Base-by-base conservation (phyloP, 1,139 yeast species). In the Zygosaccharomyces pseudobailii region DNA sequence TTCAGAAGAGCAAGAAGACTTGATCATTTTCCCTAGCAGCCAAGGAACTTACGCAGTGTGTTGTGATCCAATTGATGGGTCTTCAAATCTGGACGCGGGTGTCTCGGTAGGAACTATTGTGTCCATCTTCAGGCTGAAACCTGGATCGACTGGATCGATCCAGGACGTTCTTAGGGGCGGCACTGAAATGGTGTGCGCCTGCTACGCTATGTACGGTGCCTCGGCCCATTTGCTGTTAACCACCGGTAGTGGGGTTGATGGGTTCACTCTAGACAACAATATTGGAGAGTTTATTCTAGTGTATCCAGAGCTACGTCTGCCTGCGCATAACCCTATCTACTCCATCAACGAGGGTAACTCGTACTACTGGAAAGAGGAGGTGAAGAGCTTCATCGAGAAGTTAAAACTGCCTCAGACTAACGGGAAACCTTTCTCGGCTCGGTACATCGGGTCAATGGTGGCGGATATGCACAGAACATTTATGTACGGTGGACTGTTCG, bases 141-240 rank as follows among this genome's bases (percentile, higher is more conserved):
- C 84, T 8, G 84, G 80, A 54, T 84, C 95, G 27, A 71, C 76
- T 36, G 97, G 97, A 36, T 79, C 92, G 23, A 87, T 86, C 57
- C 82, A 82, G 62, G 98, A 92, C 62, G 97, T 92, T 3, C 75
- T 92, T 63, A 81, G 97, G 66, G 75, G 84, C 39, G 98, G 98
- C 51, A 80, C 83, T 38, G 97, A 92, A 68, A 86, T 92, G 86
- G 96, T 90, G 43, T 95, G 95, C 47, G 97, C 97, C 40, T 96
- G 98, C 47, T 92, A 92, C 73, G 92, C 97, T 54, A 92, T 90
- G 97, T 92, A 92, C 68, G 98, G 97, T 65, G 97, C 97, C 3
- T 89, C 97, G n/a, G 88, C 97, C 17, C 96, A 92, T 69, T 74
- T 92, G 65, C 84, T 90, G 78, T 76, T 92, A 65, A 88, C 97